Evolutionary conservation across 176 grass and related monocot genomes (phyloP).

Genomic region (Eleusine indica): DNA sequence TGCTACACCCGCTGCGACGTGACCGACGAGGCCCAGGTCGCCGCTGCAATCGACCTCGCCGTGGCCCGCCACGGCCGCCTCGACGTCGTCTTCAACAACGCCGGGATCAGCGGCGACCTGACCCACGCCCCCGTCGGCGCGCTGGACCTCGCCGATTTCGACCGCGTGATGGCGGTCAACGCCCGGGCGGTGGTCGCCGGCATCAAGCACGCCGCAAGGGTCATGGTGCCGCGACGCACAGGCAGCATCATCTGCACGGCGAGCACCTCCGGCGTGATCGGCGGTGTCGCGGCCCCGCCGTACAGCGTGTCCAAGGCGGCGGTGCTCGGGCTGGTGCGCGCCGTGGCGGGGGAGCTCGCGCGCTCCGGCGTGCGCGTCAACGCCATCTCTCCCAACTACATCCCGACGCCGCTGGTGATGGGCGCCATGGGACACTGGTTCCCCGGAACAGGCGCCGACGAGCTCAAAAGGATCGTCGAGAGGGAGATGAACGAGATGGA

Average conservation of each 20-base stretch:
- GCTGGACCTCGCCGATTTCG: slow-evolving; percentile 63
- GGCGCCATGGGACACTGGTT: neutral
- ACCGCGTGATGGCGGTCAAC: slow-evolving; percentile 60
- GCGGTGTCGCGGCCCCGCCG: neutral
- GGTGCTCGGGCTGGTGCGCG: neutral
- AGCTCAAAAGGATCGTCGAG: slow-evolving; percentile 15
- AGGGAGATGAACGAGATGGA: slow-evolving; percentile 34
- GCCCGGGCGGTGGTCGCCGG: slow-evolving; percentile 47
- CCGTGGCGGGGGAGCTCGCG: slow-evolving; percentile 13
- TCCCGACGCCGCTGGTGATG: slow-evolving; percentile 40
- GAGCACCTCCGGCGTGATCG: slow-evolving; percentile 42
- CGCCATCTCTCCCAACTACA: slow-evolving; percentile 29
- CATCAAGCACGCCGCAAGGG: slow-evolving; percentile 71
- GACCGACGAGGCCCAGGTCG: slow-evolving; percentile 44
- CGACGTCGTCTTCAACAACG: slow-evolving; percentile 52
- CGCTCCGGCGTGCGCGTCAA: slow-evolving; percentile 33
- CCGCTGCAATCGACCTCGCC: slow-evolving; percentile 34
- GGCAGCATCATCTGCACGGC: slow-evolving; percentile 72
- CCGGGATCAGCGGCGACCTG: slow-evolving; percentile 12
- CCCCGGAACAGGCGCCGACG: neutral
- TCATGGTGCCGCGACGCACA: slow-evolving; percentile 44
- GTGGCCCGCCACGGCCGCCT: slow-evolving; percentile 27
- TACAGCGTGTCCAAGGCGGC: slow-evolving; percentile 38
- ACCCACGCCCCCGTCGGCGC: neutral
- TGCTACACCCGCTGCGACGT: slow-evolving; percentile 49